phyloP scores from a whole-genome alignment of 768 basidiomycete species.

The Gymnopilus junonius region DNA sequence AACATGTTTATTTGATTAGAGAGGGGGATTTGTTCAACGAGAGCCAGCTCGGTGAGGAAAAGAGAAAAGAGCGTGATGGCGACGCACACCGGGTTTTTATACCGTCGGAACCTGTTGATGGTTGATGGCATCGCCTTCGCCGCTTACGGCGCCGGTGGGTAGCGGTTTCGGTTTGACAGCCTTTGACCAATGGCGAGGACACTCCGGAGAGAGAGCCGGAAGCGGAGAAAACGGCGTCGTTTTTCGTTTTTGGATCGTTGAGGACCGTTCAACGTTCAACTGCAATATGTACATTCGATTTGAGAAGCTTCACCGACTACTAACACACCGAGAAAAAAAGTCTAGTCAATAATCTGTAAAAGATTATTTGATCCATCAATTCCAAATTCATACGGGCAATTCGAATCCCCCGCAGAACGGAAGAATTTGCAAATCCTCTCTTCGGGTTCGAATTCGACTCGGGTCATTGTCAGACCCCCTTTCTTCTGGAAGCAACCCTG shows the following conservation, averaged over 20 bases:
- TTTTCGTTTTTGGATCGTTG: background rate
- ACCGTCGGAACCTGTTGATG: background rate
- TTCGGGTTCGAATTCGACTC: too few species aligned
- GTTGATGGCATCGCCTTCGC: background rate
- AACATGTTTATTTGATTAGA: conserved; percentile 42
- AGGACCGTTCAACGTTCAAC: too few species aligned
- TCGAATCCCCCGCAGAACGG: too few species aligned
- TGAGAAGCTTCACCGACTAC: too few species aligned
- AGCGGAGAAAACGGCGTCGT: background rate
- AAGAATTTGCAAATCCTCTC: too few species aligned
- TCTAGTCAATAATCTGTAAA: too few species aligned
- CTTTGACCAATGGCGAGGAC: background rate
- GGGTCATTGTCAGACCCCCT: too few species aligned
- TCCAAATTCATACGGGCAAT: too few species aligned
- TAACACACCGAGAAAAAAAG: too few species aligned
- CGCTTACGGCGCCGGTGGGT: background rate
- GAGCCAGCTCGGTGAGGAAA: conserved; percentile 24
- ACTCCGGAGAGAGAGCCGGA: background rate
- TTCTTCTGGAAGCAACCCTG: background rate
- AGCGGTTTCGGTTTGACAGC: background rate
- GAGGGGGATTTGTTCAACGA: conserved; percentile 41
- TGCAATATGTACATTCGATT: too few species aligned
- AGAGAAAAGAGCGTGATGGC: conserved; percentile 11
- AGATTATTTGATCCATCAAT: too few species aligned
- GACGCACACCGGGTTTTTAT: conserved; percentile 10